phyloP scores from a whole-genome alignment of 164 flowering plant species.

The Kingdonia uniflora region DNA sequence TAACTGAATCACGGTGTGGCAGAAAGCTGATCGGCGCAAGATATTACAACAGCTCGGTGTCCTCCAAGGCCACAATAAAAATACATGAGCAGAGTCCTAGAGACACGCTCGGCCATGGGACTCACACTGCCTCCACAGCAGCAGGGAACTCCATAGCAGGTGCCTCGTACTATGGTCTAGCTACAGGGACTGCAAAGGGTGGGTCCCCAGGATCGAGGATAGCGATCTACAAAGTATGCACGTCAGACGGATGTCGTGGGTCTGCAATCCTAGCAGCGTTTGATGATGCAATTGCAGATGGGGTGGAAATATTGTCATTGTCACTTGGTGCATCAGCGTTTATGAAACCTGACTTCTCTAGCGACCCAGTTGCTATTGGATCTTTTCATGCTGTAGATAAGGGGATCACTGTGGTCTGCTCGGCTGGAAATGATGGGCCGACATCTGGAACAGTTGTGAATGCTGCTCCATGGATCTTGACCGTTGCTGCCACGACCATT shows the following conservation, averaged over 20 bases:
- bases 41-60: slow-evolving; percentile 18
- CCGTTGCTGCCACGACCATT: slow-evolving; percentile 39
- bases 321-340: slow-evolving; percentile 40
- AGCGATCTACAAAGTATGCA: slow-evolving; percentile 58
- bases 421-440: slow-evolving; percentile 81
- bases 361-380: slow-evolving; percentile 70
- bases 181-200: slow-evolving; percentile 59
- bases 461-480: slow-evolving; percentile 73
- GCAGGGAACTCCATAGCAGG: slow-evolving; percentile 21
- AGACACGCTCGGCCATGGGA: slow-evolving; percentile 32
- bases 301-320: slow-evolving; percentile 57
- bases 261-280: slow-evolving; percentile 58
- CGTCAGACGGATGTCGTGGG: slow-evolving; percentile 25
- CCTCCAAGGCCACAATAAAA: no score
- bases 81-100: slow-evolving; percentile 16
- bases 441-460: slow-evolving; percentile 35
- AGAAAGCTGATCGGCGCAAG: slow-evolving; percentile 64
- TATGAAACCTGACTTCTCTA: slow-evolving; percentile 15
- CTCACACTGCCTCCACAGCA: slow-evolving; percentile 31
- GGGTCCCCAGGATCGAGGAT: slow-evolving; percentile 57
- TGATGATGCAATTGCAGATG: slow-evolving; percentile 67
- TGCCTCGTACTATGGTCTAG: slow-evolving; percentile 68
- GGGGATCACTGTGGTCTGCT: slow-evolving; percentile 62
- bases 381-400: slow-evolving; percentile 67
- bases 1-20: not conserved